phyloP scores from a whole-genome alignment of 192 early-diverging fungal species.

The Irineochytrium annulatum region DNA sequence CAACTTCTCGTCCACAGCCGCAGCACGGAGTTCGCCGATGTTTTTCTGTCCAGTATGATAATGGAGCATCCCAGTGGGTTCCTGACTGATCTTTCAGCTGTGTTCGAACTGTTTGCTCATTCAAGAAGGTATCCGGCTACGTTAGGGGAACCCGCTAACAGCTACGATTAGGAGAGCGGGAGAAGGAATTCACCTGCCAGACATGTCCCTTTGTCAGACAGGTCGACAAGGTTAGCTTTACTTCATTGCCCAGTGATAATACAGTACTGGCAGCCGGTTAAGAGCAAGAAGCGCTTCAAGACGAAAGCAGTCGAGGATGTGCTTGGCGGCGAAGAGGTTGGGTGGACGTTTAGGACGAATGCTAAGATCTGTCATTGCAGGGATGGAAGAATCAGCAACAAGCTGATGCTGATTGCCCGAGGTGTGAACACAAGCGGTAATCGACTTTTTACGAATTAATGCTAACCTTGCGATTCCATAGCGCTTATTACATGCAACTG shows the following conservation, averaged over 20 bases:
- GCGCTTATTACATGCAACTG: slow-evolving; percentile 69
- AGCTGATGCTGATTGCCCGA: slow-evolving; percentile 47
- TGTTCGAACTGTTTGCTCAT: too few species aligned
- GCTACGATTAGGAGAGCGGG: slow-evolving; percentile 42
- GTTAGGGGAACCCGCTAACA: too few species aligned
- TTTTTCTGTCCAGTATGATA: too few species aligned
- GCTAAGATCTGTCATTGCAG: too few species aligned
- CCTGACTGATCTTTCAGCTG: too few species aligned
- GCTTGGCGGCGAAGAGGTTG: slow-evolving; percentile 80
- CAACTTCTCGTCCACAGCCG: too few species aligned
- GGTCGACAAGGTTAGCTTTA: slow-evolving; percentile 45
- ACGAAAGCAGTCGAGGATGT: slow-evolving; percentile 91
- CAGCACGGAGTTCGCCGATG: too few species aligned
- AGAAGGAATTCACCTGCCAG: slow-evolving; percentile 70
- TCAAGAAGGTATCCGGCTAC: too few species aligned
- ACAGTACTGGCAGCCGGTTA: slow-evolving; percentile 25
- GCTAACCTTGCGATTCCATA: slow-evolving; percentile 66
- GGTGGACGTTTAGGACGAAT: too few species aligned
- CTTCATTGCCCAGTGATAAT: background rate
- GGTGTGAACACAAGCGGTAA: slow-evolving; percentile 39
- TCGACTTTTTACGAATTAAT: slow-evolving; percentile 10
- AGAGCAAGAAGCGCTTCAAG: slow-evolving; percentile 62
- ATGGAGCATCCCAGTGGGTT: too few species aligned
- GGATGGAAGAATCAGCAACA: slow-evolving; percentile 83
- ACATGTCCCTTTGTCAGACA: slow-evolving; percentile 83